Conservation (phyloP, 192 early-diverging fungal genomes). For the Umbelopsis isabellina region DNA sequence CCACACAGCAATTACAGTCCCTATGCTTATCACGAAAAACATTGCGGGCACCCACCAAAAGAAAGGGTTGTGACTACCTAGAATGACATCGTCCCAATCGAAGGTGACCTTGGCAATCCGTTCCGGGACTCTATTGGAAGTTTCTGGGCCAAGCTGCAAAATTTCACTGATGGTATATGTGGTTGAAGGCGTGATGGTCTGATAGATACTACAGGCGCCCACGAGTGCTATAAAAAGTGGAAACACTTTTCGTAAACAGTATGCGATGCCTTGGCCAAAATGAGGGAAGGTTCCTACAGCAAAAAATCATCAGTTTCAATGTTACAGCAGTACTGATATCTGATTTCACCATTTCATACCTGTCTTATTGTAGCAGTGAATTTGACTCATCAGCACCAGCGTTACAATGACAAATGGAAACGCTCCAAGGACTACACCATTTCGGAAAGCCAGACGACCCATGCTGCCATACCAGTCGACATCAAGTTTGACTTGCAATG, state of each 20-base stretch:
- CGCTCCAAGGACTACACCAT: constrained; percentile 69
- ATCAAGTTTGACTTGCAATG: constrained; percentile 47
- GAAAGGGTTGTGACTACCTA: constrained; percentile 54
- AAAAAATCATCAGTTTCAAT: constrained; percentile 1
- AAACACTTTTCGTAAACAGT: constrained; percentile 38
- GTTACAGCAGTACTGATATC: neutral
- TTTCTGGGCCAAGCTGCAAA: neutral
- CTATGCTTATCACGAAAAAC: constrained; percentile 50
- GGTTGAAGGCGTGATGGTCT: constrained; percentile 33
- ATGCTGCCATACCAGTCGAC: constrained; percentile 75
- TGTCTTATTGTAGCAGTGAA: constrained; percentile 41
- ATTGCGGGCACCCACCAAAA: constrained; percentile 57
- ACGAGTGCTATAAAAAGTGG: constrained; percentile 41
- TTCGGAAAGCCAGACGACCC: constrained; percentile 69
- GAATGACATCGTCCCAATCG: constrained; percentile 44
- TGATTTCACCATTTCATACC: constrained; percentile 6
- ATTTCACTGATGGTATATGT: constrained; percentile 30
- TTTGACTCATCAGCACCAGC: constrained; percentile 52
- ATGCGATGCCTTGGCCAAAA: constrained; percentile 44
- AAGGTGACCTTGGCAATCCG: constrained; percentile 24
- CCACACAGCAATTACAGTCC: constrained; percentile 46
- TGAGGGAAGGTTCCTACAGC: constrained; percentile 40
- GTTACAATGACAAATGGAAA: constrained; percentile 68
- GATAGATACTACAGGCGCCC: constrained; percentile 37
- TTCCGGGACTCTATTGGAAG: constrained; percentile 5